Base-by-base conservation (phyloP, 345 rosid species). In the Noccaea bulbosa region DNA sequence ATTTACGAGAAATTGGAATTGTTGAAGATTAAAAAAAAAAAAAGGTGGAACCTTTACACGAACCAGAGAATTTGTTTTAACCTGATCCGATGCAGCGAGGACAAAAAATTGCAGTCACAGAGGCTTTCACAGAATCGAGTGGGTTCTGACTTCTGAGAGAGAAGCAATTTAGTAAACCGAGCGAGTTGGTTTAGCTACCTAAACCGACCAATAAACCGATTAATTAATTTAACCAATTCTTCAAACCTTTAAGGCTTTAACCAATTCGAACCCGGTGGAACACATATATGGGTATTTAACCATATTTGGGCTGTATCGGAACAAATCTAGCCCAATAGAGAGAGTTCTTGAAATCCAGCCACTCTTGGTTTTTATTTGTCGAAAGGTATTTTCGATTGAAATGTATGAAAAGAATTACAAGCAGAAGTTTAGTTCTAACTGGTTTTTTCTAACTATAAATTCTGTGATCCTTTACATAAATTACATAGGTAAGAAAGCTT, bases 191-290 rank as follows among this genome's bases (percentile, higher is more conserved):
- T 61, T 20, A 61, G 7, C 7, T 16, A 61, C 5, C 62, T 51
- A 39, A 61, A 55, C 68, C 75, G 53, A 59, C 9, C n/a, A 32
- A 60, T 16, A 70, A 49, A 60, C 67, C 8, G 60, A 60, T 4
- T 10, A 14, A 8, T 22, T 32, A 8, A 54, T 27, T 27, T 27
- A 27, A 27, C n/a, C 30, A 27, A 27, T 27, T 44, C 10, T 27
- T 44, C 10, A 24, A 67, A 12, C 35, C 35, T 24, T 24, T 24
- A 24, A 2, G 27, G 27, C 27, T 24, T 22, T 30, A n/a, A 54
- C n/a, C 27, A 24, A 24, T 24, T 44, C 10, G 4, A 67, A 12
- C 35, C 35, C 11, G 15, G 12, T 65, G 3, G 3, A 17, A 15
- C 2, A 22, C 11, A 12, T 48, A 12, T 24, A 17, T 20, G 46